phyloP scores from a whole-genome alignment of 192 early-diverging fungal species.

The Backusella liffmaniae region DNA sequence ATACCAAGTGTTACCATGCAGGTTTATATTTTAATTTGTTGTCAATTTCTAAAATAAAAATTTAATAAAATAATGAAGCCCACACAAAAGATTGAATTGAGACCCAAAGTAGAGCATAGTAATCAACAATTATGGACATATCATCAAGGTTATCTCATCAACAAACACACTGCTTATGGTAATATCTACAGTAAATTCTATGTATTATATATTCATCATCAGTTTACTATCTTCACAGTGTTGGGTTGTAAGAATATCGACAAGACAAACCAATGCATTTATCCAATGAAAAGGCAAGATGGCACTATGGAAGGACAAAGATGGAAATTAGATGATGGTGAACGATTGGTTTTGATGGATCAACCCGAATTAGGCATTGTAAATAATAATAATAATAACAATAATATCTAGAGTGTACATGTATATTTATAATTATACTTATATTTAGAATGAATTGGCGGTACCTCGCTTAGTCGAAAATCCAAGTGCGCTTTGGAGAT shows the following conservation, averaged over 20 bases:
- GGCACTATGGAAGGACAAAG: neutral
- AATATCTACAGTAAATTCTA: too few species aligned
- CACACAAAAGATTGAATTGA: neutral
- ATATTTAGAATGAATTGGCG: neutral
- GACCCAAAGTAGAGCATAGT: neutral
- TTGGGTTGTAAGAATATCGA: neutral
- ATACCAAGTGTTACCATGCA: conserved; percentile 1
- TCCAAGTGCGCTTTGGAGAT: neutral
- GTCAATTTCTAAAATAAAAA: neutral
- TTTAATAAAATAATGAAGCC: neutral
- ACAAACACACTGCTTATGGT: conserved; percentile 17
- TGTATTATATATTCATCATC: neutral
- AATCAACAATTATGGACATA: conserved; percentile 10
- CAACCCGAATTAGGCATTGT: neutral
- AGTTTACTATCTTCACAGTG: neutral
- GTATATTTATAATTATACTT: too few species aligned
- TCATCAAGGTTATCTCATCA: conserved; percentile 10
- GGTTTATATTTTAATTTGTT: neutral
- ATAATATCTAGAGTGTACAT: neutral
- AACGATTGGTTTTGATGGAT: conserved; percentile 3
- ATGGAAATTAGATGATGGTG: conserved; percentile 1
- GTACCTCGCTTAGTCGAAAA: neutral
- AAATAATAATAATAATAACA: neutral
- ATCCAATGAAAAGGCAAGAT: neutral
- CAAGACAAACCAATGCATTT: neutral